Percentiles rank a stretch among this genome's conserved stretches.
Conservation (phyloP, 2,329 filamentous ascomycete genomes). For the Aspergillus fumigatus region DNA sequence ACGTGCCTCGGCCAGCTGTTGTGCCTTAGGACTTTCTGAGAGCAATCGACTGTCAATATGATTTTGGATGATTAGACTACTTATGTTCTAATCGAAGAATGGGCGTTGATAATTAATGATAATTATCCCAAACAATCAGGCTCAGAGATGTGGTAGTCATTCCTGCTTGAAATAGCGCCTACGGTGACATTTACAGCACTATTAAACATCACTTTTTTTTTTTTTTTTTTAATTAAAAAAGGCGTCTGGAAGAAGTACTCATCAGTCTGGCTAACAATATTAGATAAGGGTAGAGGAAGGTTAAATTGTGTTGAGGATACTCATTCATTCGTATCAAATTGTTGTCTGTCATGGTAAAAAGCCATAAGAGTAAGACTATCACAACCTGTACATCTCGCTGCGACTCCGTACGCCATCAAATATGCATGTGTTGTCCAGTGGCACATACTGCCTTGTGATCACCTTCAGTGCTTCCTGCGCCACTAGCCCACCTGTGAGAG, state of each 20-base stretch:
- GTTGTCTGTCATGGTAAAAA: neutral
- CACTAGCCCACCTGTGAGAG: slow-evolving; percentile 82
- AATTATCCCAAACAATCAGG: neutral
- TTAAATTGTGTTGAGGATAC: neutral
- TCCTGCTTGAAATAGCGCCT: neutral
- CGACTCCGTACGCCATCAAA: slow-evolving; percentile 59
- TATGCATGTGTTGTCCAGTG: slow-evolving; percentile 59
- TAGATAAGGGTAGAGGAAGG: neutral
- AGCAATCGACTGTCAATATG: neutral
- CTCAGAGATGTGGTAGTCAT: neutral
- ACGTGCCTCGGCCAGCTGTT: neutral
- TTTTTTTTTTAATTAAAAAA: too few species aligned
- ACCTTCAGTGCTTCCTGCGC: slow-evolving; percentile 96
- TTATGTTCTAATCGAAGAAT: neutral
- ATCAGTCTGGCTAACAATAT: too few species aligned
- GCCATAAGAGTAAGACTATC: slow-evolving; percentile 1
- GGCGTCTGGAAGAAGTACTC: too few species aligned
- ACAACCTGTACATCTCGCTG: slow-evolving; percentile 49
- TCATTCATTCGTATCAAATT: neutral
- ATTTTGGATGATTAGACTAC: neutral
- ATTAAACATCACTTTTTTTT: too few species aligned
- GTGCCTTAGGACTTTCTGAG: neutral
- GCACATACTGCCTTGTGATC: slow-evolving; percentile 61
- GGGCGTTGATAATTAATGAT: too few species aligned
- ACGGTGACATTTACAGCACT: neutral